Base-by-base conservation (phyloP, 805 yeast genomes). In the Schizosaccharomyces japonicus region DNA sequence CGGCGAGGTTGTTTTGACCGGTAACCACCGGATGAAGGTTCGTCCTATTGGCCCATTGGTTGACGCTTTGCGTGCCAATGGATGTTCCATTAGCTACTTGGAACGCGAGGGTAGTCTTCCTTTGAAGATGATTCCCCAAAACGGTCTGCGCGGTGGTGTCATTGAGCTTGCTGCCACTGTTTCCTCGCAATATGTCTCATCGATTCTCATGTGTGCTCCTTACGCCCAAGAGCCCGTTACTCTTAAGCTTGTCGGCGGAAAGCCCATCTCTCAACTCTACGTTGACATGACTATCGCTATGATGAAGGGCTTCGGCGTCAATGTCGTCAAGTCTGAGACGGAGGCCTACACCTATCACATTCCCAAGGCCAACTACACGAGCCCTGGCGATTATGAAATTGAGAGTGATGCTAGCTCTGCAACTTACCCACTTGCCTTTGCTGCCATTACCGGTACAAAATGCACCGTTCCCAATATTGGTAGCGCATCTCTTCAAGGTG, bases 381-480 rank as follows among this genome's bases (percentile, higher is more conserved):
- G 87, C 52, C 98, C 98, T 27, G 53, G 68, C 1, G 85, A 78
- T 54, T 90, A 90, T 57, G 82, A 80, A 28, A 75, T 90, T 54
- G 98, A 90, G 64, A 80, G 94, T 13, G 98, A 90, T 63, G 98
- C 98, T 19, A 82, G 95, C 13, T 81, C 95, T 6, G 96, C 98
- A 1, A 90, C 98, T 8, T 90, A 90, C 56, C 98, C 98, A 39
- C 70, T 90, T 54, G 98, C 98, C 0, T 82, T 80, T 65, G 96
- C 98, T 49, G 98, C 98, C 8, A 66, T 90, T 66, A 83, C 94
- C 1, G 95, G 96, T 26, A 75, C 94, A 4, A 75, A 83, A 7
- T 83, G 92, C 52, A 83, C 94, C 0, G 72, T 90, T 54, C 96
- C 98, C 50, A 87, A 83, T 60, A 87, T 90, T 60, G 98, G 98